Evolutionary conservation across 2,329 filamentous ascomycete genomes (phyloP).

Genomic region (Alternaria angustiovoidea): DNA sequence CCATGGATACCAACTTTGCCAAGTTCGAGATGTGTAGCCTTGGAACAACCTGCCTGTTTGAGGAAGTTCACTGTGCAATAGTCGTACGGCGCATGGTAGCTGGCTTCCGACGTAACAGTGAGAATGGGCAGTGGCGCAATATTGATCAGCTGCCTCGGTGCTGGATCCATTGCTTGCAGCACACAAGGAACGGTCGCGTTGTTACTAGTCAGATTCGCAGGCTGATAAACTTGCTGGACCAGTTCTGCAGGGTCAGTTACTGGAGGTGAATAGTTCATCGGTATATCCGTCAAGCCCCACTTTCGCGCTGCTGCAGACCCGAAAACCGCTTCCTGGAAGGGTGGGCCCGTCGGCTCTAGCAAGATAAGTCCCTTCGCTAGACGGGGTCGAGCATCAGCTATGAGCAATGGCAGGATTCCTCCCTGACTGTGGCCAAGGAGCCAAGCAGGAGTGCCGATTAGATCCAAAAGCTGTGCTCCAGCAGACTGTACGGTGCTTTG

Average conservation of each 20-base stretch:
- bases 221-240: not conserved
- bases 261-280: slow-evolving; percentile 4
- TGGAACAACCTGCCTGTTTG: slow-evolving; percentile 48
- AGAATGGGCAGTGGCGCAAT: slow-evolving; percentile 57
- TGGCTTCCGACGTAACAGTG: slow-evolving; percentile 61
- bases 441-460: slow-evolving; percentile 51
- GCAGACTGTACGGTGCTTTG: slow-evolving; percentile 36
- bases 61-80: slow-evolving; percentile 62
- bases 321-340: slow-evolving; percentile 48
- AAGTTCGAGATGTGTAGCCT: slow-evolving; percentile 15
- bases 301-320: not conserved
- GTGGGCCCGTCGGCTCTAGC: slow-evolving; percentile 63
- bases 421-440: slow-evolving; percentile 58
- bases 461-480: slow-evolving; percentile 53
- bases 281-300: slow-evolving; percentile 7
- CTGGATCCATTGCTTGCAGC: slow-evolving; percentile 42
- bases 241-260: slow-evolving; percentile 1
- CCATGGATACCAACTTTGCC: slow-evolving; percentile 8
- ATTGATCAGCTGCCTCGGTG: slow-evolving; percentile 56
- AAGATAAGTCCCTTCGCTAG: slow-evolving; percentile 59
- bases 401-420: slow-evolving; percentile 52
- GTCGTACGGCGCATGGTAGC: slow-evolving; percentile 56
- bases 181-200: slow-evolving; percentile 20
- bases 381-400: slow-evolving; percentile 59
- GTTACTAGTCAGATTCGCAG: slow-evolving; percentile 4